These are phyloP conservation scores for Erysiphe pulchra DNA, from an alignment of 2,329 filamentous ascomycete genomes.

Conservation along the genomic window DNA sequence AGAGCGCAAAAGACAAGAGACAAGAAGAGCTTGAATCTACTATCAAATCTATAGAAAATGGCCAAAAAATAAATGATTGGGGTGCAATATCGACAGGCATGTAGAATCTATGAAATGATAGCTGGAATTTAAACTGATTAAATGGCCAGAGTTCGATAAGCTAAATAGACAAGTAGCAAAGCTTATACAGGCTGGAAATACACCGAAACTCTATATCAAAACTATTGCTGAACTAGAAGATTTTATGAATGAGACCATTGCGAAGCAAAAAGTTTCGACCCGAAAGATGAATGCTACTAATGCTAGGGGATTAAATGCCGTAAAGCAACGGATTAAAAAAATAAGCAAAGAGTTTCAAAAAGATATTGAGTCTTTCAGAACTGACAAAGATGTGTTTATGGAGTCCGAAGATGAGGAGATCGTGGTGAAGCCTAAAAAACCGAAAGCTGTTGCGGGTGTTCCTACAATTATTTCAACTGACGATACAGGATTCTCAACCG, in stretches of 20 bases:
- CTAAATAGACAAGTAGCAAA: slow-evolving; percentile 68
- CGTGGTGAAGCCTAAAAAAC: slow-evolving; percentile 25
- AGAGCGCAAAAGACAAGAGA: slow-evolving; percentile 95
- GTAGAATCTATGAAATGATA: neutral
- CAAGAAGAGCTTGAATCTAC: slow-evolving; percentile 79
- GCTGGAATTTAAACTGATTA: neutral
- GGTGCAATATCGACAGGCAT: slow-evolving; percentile 72
- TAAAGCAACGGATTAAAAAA: slow-evolving; percentile 97
- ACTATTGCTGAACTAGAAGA: slow-evolving; percentile 84
- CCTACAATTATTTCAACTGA: slow-evolving; percentile 29
- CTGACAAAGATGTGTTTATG: slow-evolving; percentile 71
- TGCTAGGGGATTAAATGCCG: slow-evolving; percentile 77
- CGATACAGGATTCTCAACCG: slow-evolving; percentile 69
- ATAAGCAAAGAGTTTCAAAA: slow-evolving; percentile 84
- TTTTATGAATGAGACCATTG: slow-evolving; percentile 73
- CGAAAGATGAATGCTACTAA: slow-evolving; percentile 99
- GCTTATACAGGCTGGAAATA: slow-evolving; percentile 48
- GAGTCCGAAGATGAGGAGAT: slow-evolving; percentile 53
- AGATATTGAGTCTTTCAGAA: slow-evolving; percentile 69
- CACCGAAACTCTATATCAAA: slow-evolving; percentile 81
- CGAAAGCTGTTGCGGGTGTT: slow-evolving; percentile 21
- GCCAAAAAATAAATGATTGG: slow-evolving; percentile 95
- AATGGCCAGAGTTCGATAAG: slow-evolving; percentile 64
- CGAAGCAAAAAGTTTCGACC: slow-evolving; percentile 82
- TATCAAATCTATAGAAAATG: slow-evolving; percentile 83